Conservation (phyloP, 768 basidiomycete species). For the Podaxis sp. region DNA sequence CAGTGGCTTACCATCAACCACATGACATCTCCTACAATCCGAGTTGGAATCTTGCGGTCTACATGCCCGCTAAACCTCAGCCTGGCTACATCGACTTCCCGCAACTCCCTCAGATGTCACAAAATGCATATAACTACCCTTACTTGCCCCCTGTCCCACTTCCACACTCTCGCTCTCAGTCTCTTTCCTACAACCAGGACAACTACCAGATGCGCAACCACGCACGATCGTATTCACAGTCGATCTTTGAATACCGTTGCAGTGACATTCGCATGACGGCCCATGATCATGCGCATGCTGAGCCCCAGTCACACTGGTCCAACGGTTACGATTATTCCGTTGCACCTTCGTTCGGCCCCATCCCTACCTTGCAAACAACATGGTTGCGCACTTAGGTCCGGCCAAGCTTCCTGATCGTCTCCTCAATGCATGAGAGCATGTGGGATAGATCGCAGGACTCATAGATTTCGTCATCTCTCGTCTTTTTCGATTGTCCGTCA, state of each 20-base stretch:
- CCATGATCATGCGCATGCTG: conserved; percentile 39
- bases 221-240: conserved; percentile 59
- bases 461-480: conserved; percentile 26
- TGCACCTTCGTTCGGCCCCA: conserved; percentile 42
- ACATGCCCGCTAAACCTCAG: conserved; percentile 37
- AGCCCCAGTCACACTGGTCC: conserved; percentile 44
- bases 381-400: conserved; percentile 18
- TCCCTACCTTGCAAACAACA: conserved; percentile 36
- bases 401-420: conserved; percentile 23
- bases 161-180: conserved; percentile 56
- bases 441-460: conserved; percentile 12
- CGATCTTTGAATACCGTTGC: conserved; percentile 52
- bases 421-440: conserved; percentile 18
- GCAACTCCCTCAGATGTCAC: conserved; percentile 29
- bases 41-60: conserved; percentile 37
- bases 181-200: conserved; percentile 54
- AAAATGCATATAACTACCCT: conserved; percentile 37
- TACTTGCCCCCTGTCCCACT: conserved; percentile 35
- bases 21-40: conserved; percentile 37
- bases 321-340: conserved; percentile 39
- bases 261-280: conserved; percentile 45
- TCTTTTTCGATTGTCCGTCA: conserved; percentile 18
- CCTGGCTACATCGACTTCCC: conserved; percentile 37
- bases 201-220: conserved; percentile 47
- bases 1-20: conserved; percentile 31